Evolutionary conservation across 2,329 filamentous ascomycete species (phyloP).

Genomic region (Gaeumannomyces tritici): DNA sequence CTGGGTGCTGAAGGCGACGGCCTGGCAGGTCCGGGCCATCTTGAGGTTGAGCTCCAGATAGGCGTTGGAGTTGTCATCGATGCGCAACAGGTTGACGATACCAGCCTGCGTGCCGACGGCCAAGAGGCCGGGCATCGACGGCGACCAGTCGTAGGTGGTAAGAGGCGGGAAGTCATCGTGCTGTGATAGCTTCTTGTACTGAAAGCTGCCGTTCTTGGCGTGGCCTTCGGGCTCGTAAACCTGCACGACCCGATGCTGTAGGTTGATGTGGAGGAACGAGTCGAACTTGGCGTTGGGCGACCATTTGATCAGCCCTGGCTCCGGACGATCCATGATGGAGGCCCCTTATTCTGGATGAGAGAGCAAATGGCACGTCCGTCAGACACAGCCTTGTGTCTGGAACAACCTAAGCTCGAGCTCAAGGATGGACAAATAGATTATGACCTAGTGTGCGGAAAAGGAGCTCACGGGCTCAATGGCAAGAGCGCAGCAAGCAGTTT

Average conservation of each 20-base stretch:
- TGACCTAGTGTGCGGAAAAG: not conserved
- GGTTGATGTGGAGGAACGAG: conserved; percentile 55
- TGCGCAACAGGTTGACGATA: conserved; percentile 62
- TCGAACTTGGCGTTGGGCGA: conserved; percentile 49
- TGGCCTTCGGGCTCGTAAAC: conserved; percentile 53
- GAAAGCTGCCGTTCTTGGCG: conserved; percentile 45
- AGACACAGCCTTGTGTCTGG: no score
- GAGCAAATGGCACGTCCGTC: not conserved
- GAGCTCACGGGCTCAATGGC: not conserved
- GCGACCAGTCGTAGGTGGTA: conserved; percentile 60
- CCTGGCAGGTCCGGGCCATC: conserved; percentile 69
- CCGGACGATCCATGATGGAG: conserved; percentile 43
- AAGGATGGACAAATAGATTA: not conserved
- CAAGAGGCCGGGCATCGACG: conserved; percentile 53
- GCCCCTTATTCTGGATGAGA: not conserved
- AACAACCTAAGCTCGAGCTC: not conserved
- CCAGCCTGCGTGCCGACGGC: conserved; percentile 68
- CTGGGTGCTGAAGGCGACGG: conserved; percentile 66
- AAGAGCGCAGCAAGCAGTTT: not conserved
- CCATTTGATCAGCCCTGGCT: conserved; percentile 57
- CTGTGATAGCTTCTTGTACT: conserved; percentile 45
- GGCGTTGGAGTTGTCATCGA: conserved; percentile 60
- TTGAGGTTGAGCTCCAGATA: conserved; percentile 61
- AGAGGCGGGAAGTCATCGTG: conserved; percentile 55
- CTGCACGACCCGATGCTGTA: conserved; percentile 53